Evolutionary conservation across 192 early-diverging fungal genomes (phyloP).

Genomic region (Coemansia sp.): DNA sequence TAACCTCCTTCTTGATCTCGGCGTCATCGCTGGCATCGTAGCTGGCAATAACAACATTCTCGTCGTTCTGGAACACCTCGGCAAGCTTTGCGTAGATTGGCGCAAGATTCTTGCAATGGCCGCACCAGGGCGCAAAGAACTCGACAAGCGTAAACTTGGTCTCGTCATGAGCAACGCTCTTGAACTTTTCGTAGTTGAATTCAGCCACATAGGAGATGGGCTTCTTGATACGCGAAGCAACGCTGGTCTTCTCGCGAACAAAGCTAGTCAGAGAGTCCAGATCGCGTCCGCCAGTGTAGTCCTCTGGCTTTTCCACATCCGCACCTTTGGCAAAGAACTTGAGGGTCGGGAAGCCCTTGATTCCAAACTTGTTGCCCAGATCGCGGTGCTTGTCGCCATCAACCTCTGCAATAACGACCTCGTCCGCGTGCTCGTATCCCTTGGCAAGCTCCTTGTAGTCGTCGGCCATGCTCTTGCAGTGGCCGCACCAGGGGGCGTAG

Average conservation of each 20-base stretch:
- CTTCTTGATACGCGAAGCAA: constrained; percentile 68
- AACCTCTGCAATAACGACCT: constrained; percentile 88
- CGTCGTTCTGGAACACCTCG: constrained; percentile 72
- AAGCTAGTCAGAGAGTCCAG: constrained; percentile 74
- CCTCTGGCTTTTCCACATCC: constrained; percentile 65
- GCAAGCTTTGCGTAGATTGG: constrained; percentile 92
- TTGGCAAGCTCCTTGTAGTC: constrained; percentile 80
- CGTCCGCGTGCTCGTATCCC: constrained; percentile 69
- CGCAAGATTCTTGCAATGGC: constrained; percentile 80
- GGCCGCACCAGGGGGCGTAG: constrained; percentile 87
- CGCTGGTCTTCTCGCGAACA: constrained; percentile 79
- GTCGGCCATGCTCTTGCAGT: constrained; percentile 74
- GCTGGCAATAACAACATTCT: constrained; percentile 83
- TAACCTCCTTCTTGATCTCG: constrained; percentile 63
- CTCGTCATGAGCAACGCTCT: constrained; percentile 69
- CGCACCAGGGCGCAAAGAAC: constrained; percentile 94
- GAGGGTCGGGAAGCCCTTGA: constrained; percentile 87
- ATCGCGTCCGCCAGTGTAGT: constrained; percentile 82
- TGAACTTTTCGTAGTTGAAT: constrained; percentile 75
- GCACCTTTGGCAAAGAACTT: constrained; percentile 91
- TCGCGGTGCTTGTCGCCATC: constrained; percentile 85
- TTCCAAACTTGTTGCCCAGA: constrained; percentile 72
- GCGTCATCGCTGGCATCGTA: constrained; percentile 77
- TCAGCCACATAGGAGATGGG: constrained; percentile 64
- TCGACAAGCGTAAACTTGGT: constrained; percentile 82